phyloP scores from a whole-genome alignment of 352 stramenopile genomes.

The Phytophthora pseudosyringae region DNA sequence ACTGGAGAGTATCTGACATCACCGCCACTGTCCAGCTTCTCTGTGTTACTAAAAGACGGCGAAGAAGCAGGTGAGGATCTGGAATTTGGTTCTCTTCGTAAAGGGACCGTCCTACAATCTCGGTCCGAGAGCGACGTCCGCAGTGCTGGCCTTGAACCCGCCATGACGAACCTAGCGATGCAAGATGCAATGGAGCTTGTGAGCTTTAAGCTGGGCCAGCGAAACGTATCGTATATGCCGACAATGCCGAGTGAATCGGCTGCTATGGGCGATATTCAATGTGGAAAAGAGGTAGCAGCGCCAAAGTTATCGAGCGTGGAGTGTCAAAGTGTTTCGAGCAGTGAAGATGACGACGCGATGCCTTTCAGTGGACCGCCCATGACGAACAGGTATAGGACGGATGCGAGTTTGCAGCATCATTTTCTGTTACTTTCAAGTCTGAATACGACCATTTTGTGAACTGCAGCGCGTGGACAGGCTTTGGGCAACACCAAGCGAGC shows the following conservation, averaged over 20 bases:
- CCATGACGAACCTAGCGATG: slow-evolving; percentile 11
- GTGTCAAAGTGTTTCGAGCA: slow-evolving; percentile 36
- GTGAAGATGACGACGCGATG: slow-evolving; percentile 27
- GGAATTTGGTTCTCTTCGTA: slow-evolving; percentile 26
- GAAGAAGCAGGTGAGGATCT: slow-evolving; percentile 10
- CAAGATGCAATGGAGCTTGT: slow-evolving; percentile 43
- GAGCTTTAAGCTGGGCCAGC: slow-evolving; percentile 42
- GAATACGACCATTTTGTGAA: background rate
- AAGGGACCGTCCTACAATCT: slow-evolving; percentile 14
- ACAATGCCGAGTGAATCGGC: background rate
- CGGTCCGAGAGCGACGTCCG: slow-evolving; percentile 3
- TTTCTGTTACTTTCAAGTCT: background rate
- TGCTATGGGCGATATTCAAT: slow-evolving; percentile 1
- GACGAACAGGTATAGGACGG: slow-evolving; percentile 39
- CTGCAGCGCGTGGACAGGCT: background rate
- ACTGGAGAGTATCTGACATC: slow-evolving; percentile 34
- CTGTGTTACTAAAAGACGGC: slow-evolving; percentile 42
- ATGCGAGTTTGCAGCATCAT: background rate
- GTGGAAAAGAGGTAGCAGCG: background rate
- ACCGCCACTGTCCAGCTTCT: slow-evolving; percentile 46
- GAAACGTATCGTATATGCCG: slow-evolving; percentile 5
- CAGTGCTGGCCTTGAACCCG: slow-evolving; percentile 1
- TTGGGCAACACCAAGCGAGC: too few relatives aligned
- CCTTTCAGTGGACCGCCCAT: slow-evolving; percentile 14
- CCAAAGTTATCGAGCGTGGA: background rate